Evolutionary conservation across 83 land plant species (phyloP), one percentile per base, ranked within the genome.

Genomic region (Diphasiastrum complanatum): DNA sequence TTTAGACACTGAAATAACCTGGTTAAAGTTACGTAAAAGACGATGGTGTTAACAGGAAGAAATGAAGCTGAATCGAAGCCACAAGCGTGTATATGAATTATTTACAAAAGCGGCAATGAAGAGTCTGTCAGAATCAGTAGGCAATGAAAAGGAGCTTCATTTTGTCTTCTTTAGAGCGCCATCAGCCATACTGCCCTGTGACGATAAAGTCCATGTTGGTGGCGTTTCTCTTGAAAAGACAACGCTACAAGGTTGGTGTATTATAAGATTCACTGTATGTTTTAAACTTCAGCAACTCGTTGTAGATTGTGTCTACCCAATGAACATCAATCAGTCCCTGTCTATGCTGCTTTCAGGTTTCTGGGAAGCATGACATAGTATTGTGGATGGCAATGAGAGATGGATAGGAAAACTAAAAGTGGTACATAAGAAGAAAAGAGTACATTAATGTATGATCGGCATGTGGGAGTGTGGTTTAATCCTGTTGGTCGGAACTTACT

Each of bases 151-250:
- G 23, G 86, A 93, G 38, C 88, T 93, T 25, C 83, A 83, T 45
- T 93, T 93, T 77, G 75, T 82, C 8, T 93, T 93, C 64, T 89
- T 74, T 46, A 75, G 85, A 51, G 75, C 73, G 60, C 99, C 99
- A 23, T 79, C 75, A 18, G 66, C 47, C 22, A 75, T 93, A 56
- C 63, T 93, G 33, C 68, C 76, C 8, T 71, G 86, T 0, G 49
- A 69, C 34, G 77, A 60, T 67, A 65, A 47, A 5, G 63, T 43
- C 20, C 74, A 63, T 50, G 84, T 93, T 38, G 41, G 57, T 8
- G 78, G 88, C 40, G 91, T 93, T 14, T 74, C 56, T 16, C 60
- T 89, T 41, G 96, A 93, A 81, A 85, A 89, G 77, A 93, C 96
- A 18, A n/a, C 27, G 48, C 73, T 93, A 53, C 65, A 81, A 81